Base-by-base conservation (phyloP, 1,139 yeast genomes). In the Candida tunisiensis region DNA sequence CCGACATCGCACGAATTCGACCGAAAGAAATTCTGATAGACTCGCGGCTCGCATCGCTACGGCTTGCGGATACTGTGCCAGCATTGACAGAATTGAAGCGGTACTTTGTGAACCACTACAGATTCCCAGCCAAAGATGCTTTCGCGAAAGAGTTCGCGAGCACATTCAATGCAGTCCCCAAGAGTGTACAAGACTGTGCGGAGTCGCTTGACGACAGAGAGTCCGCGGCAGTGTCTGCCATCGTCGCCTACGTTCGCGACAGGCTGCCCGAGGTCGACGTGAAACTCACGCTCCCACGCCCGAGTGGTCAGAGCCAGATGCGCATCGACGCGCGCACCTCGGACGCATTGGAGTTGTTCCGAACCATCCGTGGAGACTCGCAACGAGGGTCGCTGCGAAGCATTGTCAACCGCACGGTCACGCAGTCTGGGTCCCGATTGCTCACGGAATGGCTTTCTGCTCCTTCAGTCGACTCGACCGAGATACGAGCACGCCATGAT, bases 281-380 rank as follows among this genome's bases (percentile, higher is more conserved):
- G 9, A 61, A 62, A 31, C 53, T 73, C 21, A 65, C n/a, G n/a
- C n/a, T n/a, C n/a, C n/a, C n/a, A n/a, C n/a, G n/a, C n/a, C n/a
- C n/a, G n/a, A 64, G 29, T 40, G 61, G 2, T 85, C 85, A 0
- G 50, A 53, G 22, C 53, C 62, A 25, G 16, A 62, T 88, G 63
- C 80, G 75, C 35, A 75, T 88, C 51, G 98, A 88, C 42, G 59
- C 83, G 0, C 53, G 92, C 27, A 80, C 96, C 0, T 60, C 85
- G 18, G 74, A 72, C 23, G 88, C 94, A 2, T 56, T 88, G 27
- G 98, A 88, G 42, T 52, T 88, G 17, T 65, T 65, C 27, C 53
- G 56, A 24, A 62, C 78, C 0, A 54, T 70, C 6, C 57, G 70
- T 31, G 74, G 69, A n/a, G 65, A 65, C 11, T 60, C 72, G 9